Evolutionary conservation across 1,139 yeast species (phyloP), one percentile per base, ranked within the genome.

Genomic region (Kodamaea sp.): DNA sequence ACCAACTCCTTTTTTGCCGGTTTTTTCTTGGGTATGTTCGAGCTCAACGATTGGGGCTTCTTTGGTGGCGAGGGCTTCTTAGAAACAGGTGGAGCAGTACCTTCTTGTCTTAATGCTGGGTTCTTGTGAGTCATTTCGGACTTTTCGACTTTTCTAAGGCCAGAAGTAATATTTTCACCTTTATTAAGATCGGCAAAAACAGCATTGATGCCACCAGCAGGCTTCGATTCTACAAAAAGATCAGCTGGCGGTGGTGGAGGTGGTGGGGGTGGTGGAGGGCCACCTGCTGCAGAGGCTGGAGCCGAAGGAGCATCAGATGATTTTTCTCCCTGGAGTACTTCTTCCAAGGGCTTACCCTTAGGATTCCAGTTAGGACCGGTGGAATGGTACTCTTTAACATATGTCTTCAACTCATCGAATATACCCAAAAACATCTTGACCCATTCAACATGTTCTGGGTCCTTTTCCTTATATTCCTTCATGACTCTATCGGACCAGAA

Each of bases 91-190:
- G 41, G 35, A 3, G 39, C 35, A 1, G 66, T 42, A 0, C 73
- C 63, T 2, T 73, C 59, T 8, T 71, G 74, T 56, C 95, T 82
- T 52, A 88, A 70, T 32, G 73, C 83, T 5, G 97, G 97, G 62
- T 89, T 89, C 66, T 89, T 90, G 64, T 89, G 97, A 26, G 96
- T 88, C 94, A 87, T 88, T 65, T 89, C 86, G 12, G 95, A 84
- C 65, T 81, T 86, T 51, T 89, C 97, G 32, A 92, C 97, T 63
- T 92, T 92, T 59, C 84, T 87, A 53, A 94, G 78, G 5, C 89
- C 86, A 24, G 90, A 70, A 2, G 97, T 90, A 53, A 94, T 84
- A 30, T 66, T 67, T 49, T 81, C 86, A 41, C 99, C 99, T 65
- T 82, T 75, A 65, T 84, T 90, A 46, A 94, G 71, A 49, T 87